These are phyloP conservation scores for Sarocladium oryzae DNA, from an alignment of 2,329 filamentous ascomycete genomes.

Conservation along the genomic window DNA sequence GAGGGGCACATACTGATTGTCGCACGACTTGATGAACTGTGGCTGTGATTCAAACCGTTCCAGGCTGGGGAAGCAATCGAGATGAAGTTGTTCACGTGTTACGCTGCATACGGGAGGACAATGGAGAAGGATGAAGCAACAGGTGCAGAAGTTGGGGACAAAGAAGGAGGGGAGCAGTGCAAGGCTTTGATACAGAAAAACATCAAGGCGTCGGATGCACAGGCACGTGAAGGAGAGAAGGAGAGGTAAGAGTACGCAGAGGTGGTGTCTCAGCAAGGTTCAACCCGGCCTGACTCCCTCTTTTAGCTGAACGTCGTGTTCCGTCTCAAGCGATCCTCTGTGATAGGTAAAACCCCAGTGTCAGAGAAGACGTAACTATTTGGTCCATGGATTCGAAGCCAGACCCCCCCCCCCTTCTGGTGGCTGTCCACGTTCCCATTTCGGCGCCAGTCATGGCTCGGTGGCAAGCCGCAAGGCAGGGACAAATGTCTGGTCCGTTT, in stretches of 20 bases:
- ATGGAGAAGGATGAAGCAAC: not conserved
- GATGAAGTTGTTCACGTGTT: no score
- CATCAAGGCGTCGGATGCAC: not conserved
- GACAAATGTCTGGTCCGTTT: not conserved
- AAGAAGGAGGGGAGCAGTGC: not conserved
- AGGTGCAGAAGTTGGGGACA: not conserved
- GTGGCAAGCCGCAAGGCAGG: not conserved
- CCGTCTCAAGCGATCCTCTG: not conserved
- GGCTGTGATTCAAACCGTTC: no score
- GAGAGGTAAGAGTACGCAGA: no score
- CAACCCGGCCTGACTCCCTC: not conserved
- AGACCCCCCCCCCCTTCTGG: not conserved
- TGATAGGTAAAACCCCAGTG: not conserved
- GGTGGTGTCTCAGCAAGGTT: conserved; percentile 4
- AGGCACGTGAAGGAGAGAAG: conserved; percentile 7
- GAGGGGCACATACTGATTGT: not conserved
- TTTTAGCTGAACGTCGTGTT: not conserved
- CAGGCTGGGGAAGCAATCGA: no score
- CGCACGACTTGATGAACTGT: no score
- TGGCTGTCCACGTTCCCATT: conserved; percentile 8
- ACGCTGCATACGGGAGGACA: no score
- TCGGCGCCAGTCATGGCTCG: conserved; percentile 1
- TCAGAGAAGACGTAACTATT: not conserved
- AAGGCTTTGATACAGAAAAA: not conserved
- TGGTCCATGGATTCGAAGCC: not conserved